These are phyloP conservation scores for Nitzschia sp. DNA, from an alignment of 108 stramenopile species.

Conservation along the genomic window DNA sequence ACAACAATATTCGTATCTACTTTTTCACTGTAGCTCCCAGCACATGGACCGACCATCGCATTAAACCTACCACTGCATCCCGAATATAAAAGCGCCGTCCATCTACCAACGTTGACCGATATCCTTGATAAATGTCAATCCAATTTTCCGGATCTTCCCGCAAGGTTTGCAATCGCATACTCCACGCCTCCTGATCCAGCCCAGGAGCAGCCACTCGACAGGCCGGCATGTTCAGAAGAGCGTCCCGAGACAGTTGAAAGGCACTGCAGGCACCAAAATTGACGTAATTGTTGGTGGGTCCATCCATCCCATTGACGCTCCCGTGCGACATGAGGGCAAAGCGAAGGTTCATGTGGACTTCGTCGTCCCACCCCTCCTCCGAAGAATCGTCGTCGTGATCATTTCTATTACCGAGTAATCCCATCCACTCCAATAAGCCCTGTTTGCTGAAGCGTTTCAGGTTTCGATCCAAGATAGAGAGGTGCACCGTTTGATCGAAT, in stretches of 20 bases:
- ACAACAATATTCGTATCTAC: too few species aligned
- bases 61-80: neutral
- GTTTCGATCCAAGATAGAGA: neutral
- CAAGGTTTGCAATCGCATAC: neutral
- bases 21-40: too few species aligned
- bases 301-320: neutral
- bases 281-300: neutral
- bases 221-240: neutral
- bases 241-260: neutral
- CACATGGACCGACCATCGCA: too few species aligned
- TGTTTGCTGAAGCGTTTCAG: neutral
- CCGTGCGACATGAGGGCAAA: neutral
- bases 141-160: neutral
- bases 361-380: neutral
- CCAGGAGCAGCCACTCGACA: neutral
- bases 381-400: too few species aligned
- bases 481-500: neutral
- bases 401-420: too few species aligned
- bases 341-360: neutral
- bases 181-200: neutral
- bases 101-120: neutral
- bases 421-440: neutral
- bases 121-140: neutral
- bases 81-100: neutral
- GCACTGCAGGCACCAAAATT: neutral